phyloP scores from a whole-genome alignment of 2,329 filamentous ascomycete genomes.

The Alternaria gansuensis region DNA sequence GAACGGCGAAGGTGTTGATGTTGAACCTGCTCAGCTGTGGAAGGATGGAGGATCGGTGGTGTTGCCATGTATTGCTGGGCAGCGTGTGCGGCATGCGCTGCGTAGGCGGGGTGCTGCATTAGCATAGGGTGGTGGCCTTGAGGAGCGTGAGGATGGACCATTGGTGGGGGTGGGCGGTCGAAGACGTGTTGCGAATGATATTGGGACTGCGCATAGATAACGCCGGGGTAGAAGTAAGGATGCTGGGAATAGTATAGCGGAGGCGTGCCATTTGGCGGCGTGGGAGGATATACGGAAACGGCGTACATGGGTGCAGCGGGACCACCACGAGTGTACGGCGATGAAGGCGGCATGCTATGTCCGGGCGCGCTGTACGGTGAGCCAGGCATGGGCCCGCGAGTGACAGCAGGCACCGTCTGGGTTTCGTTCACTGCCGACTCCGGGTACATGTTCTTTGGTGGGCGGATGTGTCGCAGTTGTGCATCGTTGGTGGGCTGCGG shows the following conservation, averaged over 20 bases:
- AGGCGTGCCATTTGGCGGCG: slow-evolving; percentile 54
- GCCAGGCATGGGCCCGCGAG: slow-evolving; percentile 73
- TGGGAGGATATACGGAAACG: slow-evolving; percentile 54
- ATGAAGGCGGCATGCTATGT: slow-evolving; percentile 64
- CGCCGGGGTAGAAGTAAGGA: slow-evolving; percentile 43
- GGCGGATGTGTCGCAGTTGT: slow-evolving; percentile 79
- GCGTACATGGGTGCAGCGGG: slow-evolving; percentile 54
- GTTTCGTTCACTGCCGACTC: slow-evolving; percentile 92
- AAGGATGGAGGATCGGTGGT: slow-evolving; percentile 53
- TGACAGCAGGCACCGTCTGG: slow-evolving; percentile 80
- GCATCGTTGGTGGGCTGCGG: slow-evolving; percentile 85
- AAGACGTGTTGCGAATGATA: slow-evolving; percentile 42
- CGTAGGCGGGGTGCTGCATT: slow-evolving; percentile 41
- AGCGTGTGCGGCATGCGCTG: slow-evolving; percentile 40
- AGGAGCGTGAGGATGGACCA: slow-evolving; percentile 52
- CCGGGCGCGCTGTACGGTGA: slow-evolving; percentile 64
- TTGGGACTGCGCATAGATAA: slow-evolving; percentile 48
- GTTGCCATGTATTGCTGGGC: slow-evolving; percentile 50
- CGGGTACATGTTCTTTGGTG: slow-evolving; percentile 94
- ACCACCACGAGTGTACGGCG: slow-evolving; percentile 58
- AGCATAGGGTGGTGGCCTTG: slow-evolving; percentile 43
- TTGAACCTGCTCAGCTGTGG: slow-evolving; percentile 52
- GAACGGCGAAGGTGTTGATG: slow-evolving; percentile 51
- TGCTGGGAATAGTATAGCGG: slow-evolving; percentile 53
- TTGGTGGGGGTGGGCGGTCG: slow-evolving; percentile 52